Evolutionary conservation across 2,329 filamentous ascomycete genomes (phyloP).

Genomic region (Paracoccidioides lutzii): DNA sequence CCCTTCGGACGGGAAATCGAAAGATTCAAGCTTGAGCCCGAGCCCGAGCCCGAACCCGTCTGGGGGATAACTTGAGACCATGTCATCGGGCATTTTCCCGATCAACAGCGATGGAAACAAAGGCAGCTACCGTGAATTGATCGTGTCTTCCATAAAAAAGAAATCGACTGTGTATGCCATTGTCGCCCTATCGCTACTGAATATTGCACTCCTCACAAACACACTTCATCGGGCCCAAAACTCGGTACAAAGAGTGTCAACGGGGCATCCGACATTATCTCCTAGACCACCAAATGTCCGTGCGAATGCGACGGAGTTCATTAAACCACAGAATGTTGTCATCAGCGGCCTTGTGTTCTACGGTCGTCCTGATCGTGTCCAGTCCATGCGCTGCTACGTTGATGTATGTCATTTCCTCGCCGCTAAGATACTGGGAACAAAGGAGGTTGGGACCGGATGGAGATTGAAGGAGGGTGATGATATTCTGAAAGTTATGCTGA

Average conservation of each 20-base stretch:
- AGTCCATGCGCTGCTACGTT: conserved; percentile 37
- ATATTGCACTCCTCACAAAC: conserved; percentile 2
- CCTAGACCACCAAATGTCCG: background rate
- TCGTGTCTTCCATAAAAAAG: conserved; percentile 1
- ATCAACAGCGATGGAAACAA: background rate
- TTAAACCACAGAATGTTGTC: conserved; percentile 4
- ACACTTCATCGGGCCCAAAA: background rate
- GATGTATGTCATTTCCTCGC: conserved; percentile 17
- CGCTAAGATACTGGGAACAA: background rate
- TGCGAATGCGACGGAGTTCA: background rate
- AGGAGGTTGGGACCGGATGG: too few species aligned
- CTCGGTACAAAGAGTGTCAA: background rate
- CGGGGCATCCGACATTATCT: background rate
- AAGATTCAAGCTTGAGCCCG: too few species aligned
- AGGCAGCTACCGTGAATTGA: background rate
- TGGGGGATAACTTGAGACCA: background rate
- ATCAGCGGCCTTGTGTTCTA: conserved; percentile 38
- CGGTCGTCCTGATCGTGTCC: conserved; percentile 33
- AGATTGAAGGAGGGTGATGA: background rate
- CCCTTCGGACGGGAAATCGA: background rate
- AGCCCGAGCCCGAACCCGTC: background rate
- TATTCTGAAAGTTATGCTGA: conserved; percentile 7
- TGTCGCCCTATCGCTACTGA: background rate
- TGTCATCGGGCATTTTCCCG: background rate
- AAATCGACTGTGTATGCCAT: background rate